Evolutionary conservation across 2,329 filamentous ascomycete species (phyloP).

Genomic region (Fusarium sarcochroum): DNA sequence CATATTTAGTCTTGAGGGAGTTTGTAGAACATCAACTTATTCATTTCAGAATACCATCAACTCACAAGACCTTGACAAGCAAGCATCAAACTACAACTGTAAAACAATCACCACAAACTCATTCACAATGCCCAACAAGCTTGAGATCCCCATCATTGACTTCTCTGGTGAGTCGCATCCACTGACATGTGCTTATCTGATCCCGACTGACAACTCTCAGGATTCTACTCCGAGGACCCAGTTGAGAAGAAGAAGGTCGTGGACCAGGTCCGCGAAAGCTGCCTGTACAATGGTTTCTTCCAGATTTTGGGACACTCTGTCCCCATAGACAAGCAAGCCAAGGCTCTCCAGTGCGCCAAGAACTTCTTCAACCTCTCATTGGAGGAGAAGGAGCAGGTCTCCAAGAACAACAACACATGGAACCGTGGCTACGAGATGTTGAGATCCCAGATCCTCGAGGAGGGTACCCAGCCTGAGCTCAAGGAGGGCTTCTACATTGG

Average conservation of each 20-base stretch:
- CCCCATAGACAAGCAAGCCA: not conserved
- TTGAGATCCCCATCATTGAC: constrained; percentile 11
- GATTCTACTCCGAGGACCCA: constrained; percentile 9
- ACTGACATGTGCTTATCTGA: fast-evolving
- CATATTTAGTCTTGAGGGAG: not conserved
- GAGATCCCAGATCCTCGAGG: constrained; percentile 61
- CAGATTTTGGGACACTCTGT: constrained; percentile 8
- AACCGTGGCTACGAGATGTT: constrained; percentile 67
- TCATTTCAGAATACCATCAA: not conserved
- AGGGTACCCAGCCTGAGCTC: constrained; percentile 60
- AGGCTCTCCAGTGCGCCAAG: constrained; percentile 3
- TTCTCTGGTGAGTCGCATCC: not conserved
- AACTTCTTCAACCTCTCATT: constrained; percentile 58
- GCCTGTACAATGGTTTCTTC: constrained; percentile 9
- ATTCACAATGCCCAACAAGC: constrained; percentile 11
- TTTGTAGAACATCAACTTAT: not conserved
- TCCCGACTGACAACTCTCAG: not conserved
- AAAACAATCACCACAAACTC: not conserved
- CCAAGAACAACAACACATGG: constrained; percentile 55
- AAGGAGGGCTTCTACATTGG: constrained; percentile 59
- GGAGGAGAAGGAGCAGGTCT: constrained; percentile 60
- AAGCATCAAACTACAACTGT: not conserved
- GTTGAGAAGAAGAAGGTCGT: constrained; percentile 5
- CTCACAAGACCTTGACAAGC: not conserved
- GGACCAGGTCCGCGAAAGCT: constrained; percentile 7